phyloP scores from a whole-genome alignment of 306 rosid species.

The Castanospermum australe region DNA sequence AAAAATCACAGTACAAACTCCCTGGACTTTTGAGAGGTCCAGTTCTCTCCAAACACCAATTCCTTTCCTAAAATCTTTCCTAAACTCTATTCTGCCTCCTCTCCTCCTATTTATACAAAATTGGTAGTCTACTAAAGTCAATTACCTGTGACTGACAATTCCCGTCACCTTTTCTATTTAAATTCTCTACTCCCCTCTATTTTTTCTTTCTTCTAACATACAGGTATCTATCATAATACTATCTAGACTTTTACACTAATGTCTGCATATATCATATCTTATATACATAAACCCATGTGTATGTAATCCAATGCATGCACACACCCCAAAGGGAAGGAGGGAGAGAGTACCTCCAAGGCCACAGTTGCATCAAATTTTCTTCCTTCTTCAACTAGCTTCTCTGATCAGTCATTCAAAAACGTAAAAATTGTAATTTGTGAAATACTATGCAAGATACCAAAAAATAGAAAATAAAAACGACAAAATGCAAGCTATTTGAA shows the following conservation, averaged over 20 bases:
- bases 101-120: too few species aligned
- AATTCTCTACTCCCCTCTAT: too few species aligned
- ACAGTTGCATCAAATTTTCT: slow-evolving; percentile 81
- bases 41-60: too few species aligned
- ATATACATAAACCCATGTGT: background rate
- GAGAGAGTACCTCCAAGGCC: slow-evolving; percentile 71
- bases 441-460: background rate
- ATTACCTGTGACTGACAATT: too few species aligned
- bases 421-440: background rate
- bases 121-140: too few species aligned
- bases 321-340: background rate
- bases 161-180: too few species aligned
- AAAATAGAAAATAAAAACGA: background rate
- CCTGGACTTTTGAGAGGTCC: too few species aligned
- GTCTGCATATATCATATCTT: background rate
- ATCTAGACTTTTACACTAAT: background rate
- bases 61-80: too few species aligned
- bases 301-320: background rate
- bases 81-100: too few species aligned
- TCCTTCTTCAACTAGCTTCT: slow-evolving; percentile 81
- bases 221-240: too few species aligned
- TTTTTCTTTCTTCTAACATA: too few species aligned
- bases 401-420: slow-evolving; percentile 44
- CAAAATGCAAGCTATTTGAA: slow-evolving; percentile 8
- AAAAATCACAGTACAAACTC: too few species aligned